Base-by-base conservation (phyloP, 1,139 yeast genomes). In the Pichia terricola region DNA sequence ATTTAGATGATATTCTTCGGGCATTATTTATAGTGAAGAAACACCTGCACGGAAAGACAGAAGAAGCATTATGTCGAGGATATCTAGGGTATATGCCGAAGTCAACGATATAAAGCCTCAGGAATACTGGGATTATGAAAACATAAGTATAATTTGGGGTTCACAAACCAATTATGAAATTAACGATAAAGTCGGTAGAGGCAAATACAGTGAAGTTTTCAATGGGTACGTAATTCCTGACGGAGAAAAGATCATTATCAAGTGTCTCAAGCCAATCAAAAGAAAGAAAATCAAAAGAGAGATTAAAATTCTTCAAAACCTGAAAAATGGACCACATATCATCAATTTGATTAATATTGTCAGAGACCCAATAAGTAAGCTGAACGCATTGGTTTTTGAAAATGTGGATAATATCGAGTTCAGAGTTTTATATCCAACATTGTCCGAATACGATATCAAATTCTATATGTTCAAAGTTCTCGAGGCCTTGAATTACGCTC, bases 111-210 rank as follows among this genome's bases (percentile, higher is more conserved):
- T 67, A 49, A 77, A 79, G 52, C 82, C 87, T 3, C 72, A 75
- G 46, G 81, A 79, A 45, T 83, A 83, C 62, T 83, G 89, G 86
- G 89, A 83, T 61, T 83, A 83, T 57, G 94, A 82, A 54, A 79
- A 78, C 57, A 69, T 70, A 64, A 76, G 71, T 44, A 80, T 83
- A 43, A 73, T 73, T 39, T 83, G 91, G 91, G 86, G 88, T 8
- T 66, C 73, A 37, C 82, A 79, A 51, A 69, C 72, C 34, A 75
- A 77, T 57, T 83, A 81, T 57, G 94, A 83, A 57, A 77, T 83
- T 42, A 71, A 79, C 22, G 72, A 72, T 54, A 83, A 83, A 57
- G 75, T 83, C 40, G 94, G 94, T 2, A 69, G 91, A 48, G 94
- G 94, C 22, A 83, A 82, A 63, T 83, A 82, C 59, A 76, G 84